These are phyloP conservation scores for Aspergillus kassunensis DNA, from an alignment of 495 filamentous ascomycete species.

Conservation along the genomic window DNA sequence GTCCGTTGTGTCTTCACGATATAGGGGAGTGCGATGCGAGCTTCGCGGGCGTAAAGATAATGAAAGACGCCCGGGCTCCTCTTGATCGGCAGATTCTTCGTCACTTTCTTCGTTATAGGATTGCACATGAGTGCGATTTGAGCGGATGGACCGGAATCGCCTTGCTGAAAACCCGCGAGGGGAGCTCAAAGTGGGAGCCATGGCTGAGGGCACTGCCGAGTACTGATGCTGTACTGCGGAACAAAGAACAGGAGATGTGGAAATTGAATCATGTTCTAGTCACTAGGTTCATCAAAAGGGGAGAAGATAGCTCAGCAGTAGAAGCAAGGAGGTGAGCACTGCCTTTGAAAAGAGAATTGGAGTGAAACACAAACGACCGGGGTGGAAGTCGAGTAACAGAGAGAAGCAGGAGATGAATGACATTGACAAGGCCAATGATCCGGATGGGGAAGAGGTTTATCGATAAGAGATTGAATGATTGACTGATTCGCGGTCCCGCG, in stretches of 20 bases:
- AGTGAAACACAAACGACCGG: background rate
- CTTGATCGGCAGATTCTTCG: slow-evolving; percentile 13
- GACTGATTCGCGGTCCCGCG: too few relatives aligned
- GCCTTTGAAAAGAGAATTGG: slow-evolving; percentile 21
- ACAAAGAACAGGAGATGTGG: background rate
- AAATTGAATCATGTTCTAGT: background rate
- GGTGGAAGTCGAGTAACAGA: background rate
- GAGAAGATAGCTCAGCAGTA: background rate
- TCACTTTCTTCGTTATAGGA: slow-evolving; percentile 42
- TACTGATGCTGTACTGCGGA: slow-evolving; percentile 22
- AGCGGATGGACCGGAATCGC: slow-evolving; percentile 34
- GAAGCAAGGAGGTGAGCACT: background rate
- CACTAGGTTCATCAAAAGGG: background rate
- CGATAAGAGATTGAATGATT: slow-evolving; percentile 17
- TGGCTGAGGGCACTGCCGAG: slow-evolving; percentile 1
- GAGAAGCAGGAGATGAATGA: slow-evolving; percentile 2
- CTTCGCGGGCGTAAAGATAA: slow-evolving; percentile 36
- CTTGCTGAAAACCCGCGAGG: slow-evolving; percentile 20
- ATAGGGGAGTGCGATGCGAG: slow-evolving; percentile 31
- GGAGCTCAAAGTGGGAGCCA: slow-evolving; percentile 25
- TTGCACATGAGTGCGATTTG: slow-evolving; percentile 33
- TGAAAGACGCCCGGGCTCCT: slow-evolving; percentile 14
- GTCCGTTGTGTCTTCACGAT: slow-evolving; percentile 46
- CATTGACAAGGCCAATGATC: background rate
- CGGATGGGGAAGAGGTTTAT: slow-evolving; percentile 13